Conservation (phyloP, 2,329 filamentous ascomycete genomes). For the Neocatenulostroma microsporum region DNA sequence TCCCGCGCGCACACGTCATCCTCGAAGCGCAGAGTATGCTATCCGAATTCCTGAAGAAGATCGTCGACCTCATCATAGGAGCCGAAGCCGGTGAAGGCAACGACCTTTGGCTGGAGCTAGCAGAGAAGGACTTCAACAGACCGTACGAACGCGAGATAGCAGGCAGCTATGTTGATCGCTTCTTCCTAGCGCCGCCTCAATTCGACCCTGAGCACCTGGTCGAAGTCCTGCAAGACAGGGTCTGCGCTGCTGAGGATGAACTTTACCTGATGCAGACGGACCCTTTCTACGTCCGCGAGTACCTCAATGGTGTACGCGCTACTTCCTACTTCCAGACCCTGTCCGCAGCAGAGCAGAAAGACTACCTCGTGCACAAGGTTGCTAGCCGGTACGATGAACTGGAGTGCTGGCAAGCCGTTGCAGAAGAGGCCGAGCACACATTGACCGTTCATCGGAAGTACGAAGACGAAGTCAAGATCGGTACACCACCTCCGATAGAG, state of each 20-base stretch:
- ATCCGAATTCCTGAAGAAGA: background rate
- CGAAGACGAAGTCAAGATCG: no score
- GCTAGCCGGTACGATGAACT: no score
- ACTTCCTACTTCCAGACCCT: background rate
- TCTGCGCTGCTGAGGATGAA: slow-evolving; percentile 17
- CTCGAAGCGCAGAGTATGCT: slow-evolving; percentile 1
- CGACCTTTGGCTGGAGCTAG: slow-evolving; percentile 3
- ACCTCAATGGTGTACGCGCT: background rate
- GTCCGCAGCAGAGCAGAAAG: background rate
- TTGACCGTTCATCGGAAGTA: no score
- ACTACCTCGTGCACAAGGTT: no score
- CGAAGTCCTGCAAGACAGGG: slow-evolving; percentile 8
- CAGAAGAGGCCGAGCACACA: no score
- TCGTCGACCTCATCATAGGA: slow-evolving; percentile 1
- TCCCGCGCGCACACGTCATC: background rate
- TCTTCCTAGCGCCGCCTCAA: slow-evolving; percentile 13
- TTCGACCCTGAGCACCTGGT: slow-evolving; percentile 14
- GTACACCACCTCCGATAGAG: no score
- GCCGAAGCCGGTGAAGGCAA: slow-evolving; percentile 11
- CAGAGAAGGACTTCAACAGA: background rate
- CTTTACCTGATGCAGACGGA: slow-evolving; percentile 22
- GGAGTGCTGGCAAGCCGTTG: no score
- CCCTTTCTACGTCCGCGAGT: slow-evolving; percentile 8
- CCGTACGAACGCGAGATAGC: no score
- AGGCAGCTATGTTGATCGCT: no score